Percentiles rank a stretch among this genome's conserved stretches.
Evolutionary conservation across 345 rosid genomes (phyloP).

Genomic region (Populus simonii): DNA sequence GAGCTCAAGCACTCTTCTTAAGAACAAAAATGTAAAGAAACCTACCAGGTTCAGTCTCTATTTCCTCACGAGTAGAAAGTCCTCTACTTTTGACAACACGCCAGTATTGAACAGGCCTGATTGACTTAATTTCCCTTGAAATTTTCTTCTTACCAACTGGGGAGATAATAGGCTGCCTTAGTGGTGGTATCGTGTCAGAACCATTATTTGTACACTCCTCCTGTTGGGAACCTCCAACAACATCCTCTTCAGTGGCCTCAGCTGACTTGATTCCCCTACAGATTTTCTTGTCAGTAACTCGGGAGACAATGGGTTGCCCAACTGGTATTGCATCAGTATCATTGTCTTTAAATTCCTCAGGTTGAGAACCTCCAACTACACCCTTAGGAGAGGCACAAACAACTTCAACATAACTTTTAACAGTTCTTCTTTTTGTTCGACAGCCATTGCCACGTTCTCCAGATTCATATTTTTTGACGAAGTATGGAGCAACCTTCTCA

Average conservation of each 20-base stretch:
- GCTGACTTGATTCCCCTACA: background rate
- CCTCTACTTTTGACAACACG: slow-evolving; percentile 7
- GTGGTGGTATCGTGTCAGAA: background rate
- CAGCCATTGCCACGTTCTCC: slow-evolving; percentile 24
- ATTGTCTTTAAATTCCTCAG: slow-evolving; percentile 16
- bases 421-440: slow-evolving; percentile 26
- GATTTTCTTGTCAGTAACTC: slow-evolving; percentile 11
- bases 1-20: background rate
- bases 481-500: slow-evolving; percentile 64
- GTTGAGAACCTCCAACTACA: slow-evolving; percentile 22
- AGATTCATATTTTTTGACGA: slow-evolving; percentile 46
- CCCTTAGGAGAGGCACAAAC: slow-evolving; percentile 14
- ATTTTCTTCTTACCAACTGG: slow-evolving; percentile 1
- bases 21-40: background rate
- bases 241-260: background rate
- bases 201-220: slow-evolving; percentile 18
- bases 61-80: slow-evolving; percentile 10
- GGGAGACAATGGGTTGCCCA: slow-evolving; percentile 1
- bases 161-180: slow-evolving; percentile 4
- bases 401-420: slow-evolving; percentile 28
- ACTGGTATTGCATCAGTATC: background rate
- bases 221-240: slow-evolving; percentile 18
- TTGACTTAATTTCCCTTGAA: slow-evolving; percentile 1
- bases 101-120: background rate
- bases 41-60: slow-evolving; percentile 31